phyloP scores from a whole-genome alignment of 176 grass and related monocot species.

The Calamus simplicifolius region DNA sequence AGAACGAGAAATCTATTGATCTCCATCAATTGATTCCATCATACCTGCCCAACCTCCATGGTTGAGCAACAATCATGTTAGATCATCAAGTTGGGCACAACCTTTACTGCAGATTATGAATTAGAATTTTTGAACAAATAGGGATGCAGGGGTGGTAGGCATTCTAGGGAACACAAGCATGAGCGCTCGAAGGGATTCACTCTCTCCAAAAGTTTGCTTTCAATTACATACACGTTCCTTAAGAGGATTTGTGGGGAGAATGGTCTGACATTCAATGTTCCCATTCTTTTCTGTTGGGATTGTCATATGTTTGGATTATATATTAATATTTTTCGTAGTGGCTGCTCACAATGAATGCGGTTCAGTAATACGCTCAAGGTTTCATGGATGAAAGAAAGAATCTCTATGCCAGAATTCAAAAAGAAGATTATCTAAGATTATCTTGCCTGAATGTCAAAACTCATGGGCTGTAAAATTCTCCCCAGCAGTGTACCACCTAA shows the following conservation, averaged over 20 bases:
- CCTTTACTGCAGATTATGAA: constrained; percentile 23
- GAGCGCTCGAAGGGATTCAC: constrained; percentile 35
- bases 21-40: constrained; percentile 30
- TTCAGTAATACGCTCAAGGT: too few relatives aligned
- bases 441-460: too few relatives aligned
- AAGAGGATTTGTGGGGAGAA: constrained; percentile 69
- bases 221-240: constrained; percentile 58
- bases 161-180: constrained; percentile 61
- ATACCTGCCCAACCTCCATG: background rate
- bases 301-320: too few relatives aligned
- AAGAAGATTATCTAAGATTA: too few relatives aligned
- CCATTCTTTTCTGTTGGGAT: constrained; percentile 1
- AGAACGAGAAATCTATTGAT: constrained; percentile 15
- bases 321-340: too few relatives aligned
- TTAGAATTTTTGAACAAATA: constrained; percentile 55
- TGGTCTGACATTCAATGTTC: constrained; percentile 62
- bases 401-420: too few relatives aligned
- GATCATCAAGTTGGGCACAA: constrained; percentile 29
- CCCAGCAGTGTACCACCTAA: too few relatives aligned
- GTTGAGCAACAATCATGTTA: constrained; percentile 32
- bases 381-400: too few relatives aligned
- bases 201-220: constrained; percentile 45
- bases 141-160: constrained; percentile 64
- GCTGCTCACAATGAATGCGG: too few relatives aligned
- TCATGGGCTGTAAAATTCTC: too few relatives aligned